A percentile compares a stretch with the other conserved stretches of the same genome.
Evolutionary conservation across 2,329 filamentous ascomycete species (phyloP).

Genomic region (Juglanconis sp.): DNA sequence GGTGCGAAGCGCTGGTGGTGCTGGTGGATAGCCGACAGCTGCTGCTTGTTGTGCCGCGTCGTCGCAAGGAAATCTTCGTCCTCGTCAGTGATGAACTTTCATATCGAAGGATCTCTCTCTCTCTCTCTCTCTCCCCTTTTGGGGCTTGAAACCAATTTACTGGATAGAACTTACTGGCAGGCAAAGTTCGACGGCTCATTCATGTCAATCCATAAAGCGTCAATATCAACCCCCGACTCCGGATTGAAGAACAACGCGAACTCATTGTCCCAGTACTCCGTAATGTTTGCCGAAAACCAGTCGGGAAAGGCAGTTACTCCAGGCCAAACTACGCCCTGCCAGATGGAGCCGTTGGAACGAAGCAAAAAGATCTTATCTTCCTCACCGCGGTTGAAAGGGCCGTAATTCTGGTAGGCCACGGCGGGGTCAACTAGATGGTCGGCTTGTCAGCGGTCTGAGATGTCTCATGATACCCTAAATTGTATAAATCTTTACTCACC

Average conservation of each 20-base stretch:
- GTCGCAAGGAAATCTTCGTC: constrained; percentile 45
- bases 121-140: background rate
- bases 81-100: background rate
- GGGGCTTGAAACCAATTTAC: background rate
- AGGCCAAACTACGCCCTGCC: constrained; percentile 71
- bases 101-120: background rate
- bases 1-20: constrained; percentile 58
- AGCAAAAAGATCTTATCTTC: constrained; percentile 45
- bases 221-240: constrained; percentile 67
- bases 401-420: constrained; percentile 47
- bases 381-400: constrained; percentile 39
- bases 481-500: background rate
- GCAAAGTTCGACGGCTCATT: constrained; percentile 49
- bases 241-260: constrained; percentile 63
- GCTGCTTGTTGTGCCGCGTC: constrained; percentile 36
- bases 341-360: constrained; percentile 52
- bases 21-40: constrained; percentile 51
- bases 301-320: constrained; percentile 71
- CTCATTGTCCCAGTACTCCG: constrained; percentile 67
- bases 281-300: constrained; percentile 67
- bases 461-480: background rate
- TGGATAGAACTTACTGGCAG: constrained; percentile 31
- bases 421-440: constrained; percentile 77
- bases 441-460: background rate
- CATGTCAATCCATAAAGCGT: constrained; percentile 76